Evolutionary conservation across 176 grass and related monocot genomes (phyloP), one percentile per base, ranked within the genome.

Genomic region (Juncus inflexus): DNA sequence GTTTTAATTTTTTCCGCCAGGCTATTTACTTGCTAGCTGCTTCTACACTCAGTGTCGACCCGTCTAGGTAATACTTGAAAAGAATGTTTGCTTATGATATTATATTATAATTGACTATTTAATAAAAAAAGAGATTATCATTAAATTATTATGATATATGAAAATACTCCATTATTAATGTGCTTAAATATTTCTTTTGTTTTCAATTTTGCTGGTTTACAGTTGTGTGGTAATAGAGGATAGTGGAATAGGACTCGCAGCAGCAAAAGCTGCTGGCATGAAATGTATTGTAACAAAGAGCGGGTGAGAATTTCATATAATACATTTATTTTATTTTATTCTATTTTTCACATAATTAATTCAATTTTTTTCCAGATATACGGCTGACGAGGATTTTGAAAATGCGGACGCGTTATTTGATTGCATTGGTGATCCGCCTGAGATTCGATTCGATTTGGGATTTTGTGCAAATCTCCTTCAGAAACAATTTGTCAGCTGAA

Each of bases 181-280:
- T 76, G 4, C 45, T 41, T 50, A 1, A 62, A 40, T 77, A 4
- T 43, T 42, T 50, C 8, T 80, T 77, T 40, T n/a, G 35, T 76
- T 53, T 81, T 14, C 74, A 28, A 4, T 43, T 42, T 50, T 6
- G 77, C 74, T 40, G 11, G 35, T 76, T 53, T 81, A 11, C 74
- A 96, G 92, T 37, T 97, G 87, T 83, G 92, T 97, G 71, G 92
- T 97, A 64, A 79, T 97, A 57, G 92, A 97, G 81, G 92, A 97
- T 74, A 97, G 87, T 81, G 60, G 71, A 15, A 97, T 97, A 67
- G 92, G 92, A 19, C 82, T 97, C 39, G 68, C 84, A 74, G 92
- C 92, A 9, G 92, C 92, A 3, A 97, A 97, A 86, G 73, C 84
- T 72, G 87, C 82, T 16, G 79, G 84, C 56, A 97, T 97, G 92